phyloP scores from a whole-genome alignment of 2,329 filamentous ascomycete genomes.

The Escovopsis sp. region DNA sequence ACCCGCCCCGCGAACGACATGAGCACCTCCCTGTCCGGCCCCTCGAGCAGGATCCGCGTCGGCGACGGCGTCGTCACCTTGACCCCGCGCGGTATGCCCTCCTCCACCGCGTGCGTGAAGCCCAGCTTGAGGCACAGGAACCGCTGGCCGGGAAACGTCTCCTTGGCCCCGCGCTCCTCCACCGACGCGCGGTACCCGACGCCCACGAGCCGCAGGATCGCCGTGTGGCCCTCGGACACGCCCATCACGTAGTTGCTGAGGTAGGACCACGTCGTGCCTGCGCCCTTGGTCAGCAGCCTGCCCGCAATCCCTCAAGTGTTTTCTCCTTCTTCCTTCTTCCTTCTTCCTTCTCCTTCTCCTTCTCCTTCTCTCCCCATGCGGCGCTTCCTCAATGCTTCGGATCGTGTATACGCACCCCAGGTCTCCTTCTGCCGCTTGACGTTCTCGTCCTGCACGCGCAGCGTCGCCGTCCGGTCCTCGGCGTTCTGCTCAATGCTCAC shows the following conservation, averaged over 20 bases:
- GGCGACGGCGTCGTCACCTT: conserved; percentile 80
- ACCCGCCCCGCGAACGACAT: conserved; percentile 88
- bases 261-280: conserved; percentile 81
- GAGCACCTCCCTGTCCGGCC: conserved; percentile 70
- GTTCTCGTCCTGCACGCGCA: conserved; percentile 55
- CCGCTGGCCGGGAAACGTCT: conserved; percentile 67
- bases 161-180: conserved; percentile 59
- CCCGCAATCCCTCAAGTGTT: no score
- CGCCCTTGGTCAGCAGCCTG: no score
- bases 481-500: conserved; percentile 56
- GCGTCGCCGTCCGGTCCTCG: conserved; percentile 44
- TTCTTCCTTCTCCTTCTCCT: no score
- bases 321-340: no score
- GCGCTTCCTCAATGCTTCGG: neutral
- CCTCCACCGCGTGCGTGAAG: conserved; percentile 89
- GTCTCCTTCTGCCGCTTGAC: conserved; percentile 73
- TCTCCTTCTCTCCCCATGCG: neutral
- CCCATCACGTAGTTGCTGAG: conserved; percentile 83
- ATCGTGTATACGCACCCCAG: conserved; percentile 56
- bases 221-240: conserved; percentile 91
- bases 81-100: conserved; percentile 69
- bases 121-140: conserved; percentile 92
- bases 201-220: conserved; percentile 81
- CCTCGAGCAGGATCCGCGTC: conserved; percentile 81
- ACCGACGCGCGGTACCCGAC: conserved; percentile 89